A percentile compares a stretch with the other conserved stretches of the same genome.
Evolutionary conservation across 805 yeast species (phyloP).

Genomic region (Cyberlindnera samutprakarnensis): DNA sequence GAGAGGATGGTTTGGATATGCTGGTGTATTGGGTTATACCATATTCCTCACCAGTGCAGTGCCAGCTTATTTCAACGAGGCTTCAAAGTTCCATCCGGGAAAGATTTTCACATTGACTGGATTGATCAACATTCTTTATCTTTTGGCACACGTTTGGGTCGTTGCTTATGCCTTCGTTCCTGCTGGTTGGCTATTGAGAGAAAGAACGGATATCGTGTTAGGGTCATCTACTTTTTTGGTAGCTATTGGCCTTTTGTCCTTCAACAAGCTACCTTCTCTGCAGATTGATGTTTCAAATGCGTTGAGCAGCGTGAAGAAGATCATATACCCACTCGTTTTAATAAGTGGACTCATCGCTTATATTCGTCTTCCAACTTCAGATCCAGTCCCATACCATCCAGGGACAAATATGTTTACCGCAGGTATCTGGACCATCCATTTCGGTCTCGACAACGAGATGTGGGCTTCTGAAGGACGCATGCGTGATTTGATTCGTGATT

Average conservation of each 20-base stretch:
- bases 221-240: conserved; percentile 46
- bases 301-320: conserved; percentile 13
- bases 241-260: conserved; percentile 39
- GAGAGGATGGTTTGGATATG: conserved; percentile 65
- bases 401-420: conserved; percentile 72
- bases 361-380: conserved; percentile 47
- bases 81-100: conserved; percentile 49
- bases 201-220: conserved; percentile 74
- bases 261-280: conserved; percentile 4
- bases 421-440: conserved; percentile 98
- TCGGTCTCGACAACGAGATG: conserved; percentile 95
- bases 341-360: conserved; percentile 47
- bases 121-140: conserved; percentile 42
- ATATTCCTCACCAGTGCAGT: conserved; percentile 52
- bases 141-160: conserved; percentile 88
- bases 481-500: conserved; percentile 74
- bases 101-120: conserved; percentile 42
- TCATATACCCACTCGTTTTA: conserved; percentile 32
- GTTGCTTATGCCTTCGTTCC: conserved; percentile 99
- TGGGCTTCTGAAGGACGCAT: conserved; percentile 94
- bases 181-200: conserved; percentile 81
- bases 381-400: conserved; percentile 64
- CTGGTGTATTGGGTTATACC: conserved; percentile 68
- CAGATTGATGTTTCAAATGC: conserved; percentile 5
- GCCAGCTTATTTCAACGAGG: conserved; percentile 57